Evolutionary conservation across 495 filamentous ascomycete genomes (phyloP).

Genomic region (Trichoderma virens): DNA sequence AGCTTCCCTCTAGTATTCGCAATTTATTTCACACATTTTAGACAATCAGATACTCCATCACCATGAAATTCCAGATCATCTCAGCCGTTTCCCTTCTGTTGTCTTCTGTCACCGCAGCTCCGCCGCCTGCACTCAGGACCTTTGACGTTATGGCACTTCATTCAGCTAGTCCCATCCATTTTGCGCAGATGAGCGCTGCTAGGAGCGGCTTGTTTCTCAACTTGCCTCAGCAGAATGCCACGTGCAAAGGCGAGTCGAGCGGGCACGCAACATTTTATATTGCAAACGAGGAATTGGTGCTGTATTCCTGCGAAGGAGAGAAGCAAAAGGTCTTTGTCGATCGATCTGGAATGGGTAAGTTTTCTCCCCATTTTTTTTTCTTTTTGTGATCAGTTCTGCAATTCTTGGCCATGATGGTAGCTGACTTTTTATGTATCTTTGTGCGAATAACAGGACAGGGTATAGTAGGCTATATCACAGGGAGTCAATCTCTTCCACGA

Average conservation of each 20-base stretch:
- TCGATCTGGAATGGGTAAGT: slow-evolving; percentile 41
- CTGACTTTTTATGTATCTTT: not conserved
- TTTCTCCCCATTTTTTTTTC: not conserved
- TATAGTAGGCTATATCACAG: slow-evolving; percentile 41
- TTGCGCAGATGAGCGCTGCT: slow-evolving; percentile 32
- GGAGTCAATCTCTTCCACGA: slow-evolving; percentile 26
- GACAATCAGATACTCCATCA: not conserved
- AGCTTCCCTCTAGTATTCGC: too few species aligned
- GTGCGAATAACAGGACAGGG: slow-evolving; percentile 35
- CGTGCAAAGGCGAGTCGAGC: slow-evolving; percentile 33
- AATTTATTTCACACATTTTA: not conserved
- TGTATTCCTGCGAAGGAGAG: slow-evolving; percentile 32
- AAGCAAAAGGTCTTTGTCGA: slow-evolving; percentile 45
- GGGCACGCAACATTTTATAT: slow-evolving; percentile 43
- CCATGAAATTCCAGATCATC: slow-evolving; percentile 17
- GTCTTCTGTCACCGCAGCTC: slow-evolving; percentile 33
- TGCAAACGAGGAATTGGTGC: slow-evolving; percentile 36
- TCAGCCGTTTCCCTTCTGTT: slow-evolving; percentile 25
- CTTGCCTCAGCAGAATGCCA: slow-evolving; percentile 33
- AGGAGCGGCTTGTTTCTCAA: slow-evolving; percentile 37
- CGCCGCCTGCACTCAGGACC: slow-evolving; percentile 15
- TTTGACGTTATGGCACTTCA: slow-evolving; percentile 43
- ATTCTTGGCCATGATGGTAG: not conserved
- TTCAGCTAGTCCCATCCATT: slow-evolving; percentile 39
- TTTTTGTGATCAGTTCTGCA: not conserved